Evolutionary conservation across 75 land plant species (phyloP).

Genomic region (Azolla pinnata): DNA sequence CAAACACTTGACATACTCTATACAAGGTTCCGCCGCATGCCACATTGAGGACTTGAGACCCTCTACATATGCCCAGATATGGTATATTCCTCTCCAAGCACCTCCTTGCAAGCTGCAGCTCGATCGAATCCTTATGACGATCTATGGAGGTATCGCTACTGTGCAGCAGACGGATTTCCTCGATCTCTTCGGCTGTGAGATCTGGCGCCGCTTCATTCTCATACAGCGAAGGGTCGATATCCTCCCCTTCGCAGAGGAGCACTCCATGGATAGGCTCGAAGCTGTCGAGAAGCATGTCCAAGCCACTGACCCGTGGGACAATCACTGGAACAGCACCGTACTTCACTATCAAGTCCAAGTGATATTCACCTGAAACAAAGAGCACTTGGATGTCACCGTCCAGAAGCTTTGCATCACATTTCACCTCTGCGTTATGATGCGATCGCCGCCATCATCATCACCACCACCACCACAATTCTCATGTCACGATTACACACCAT

Average conservation of each 20-base stretch:
- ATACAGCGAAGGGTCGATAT: slow-evolving; percentile 70
- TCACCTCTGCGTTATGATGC: too few relatives aligned
- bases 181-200: slow-evolving; percentile 61
- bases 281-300: slow-evolving; percentile 61
- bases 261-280: slow-evolving; percentile 96
- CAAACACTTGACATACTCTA: too few relatives aligned
- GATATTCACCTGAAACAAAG: slow-evolving; percentile 59
- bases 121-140: slow-evolving; percentile 73
- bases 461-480: too few relatives aligned
- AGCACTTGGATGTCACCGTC: not conserved
- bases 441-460: too few relatives aligned
- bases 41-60: slow-evolving; percentile 85
- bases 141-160: slow-evolving; percentile 79
- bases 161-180: slow-evolving; percentile 53
- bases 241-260: slow-evolving; percentile 92
- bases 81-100: slow-evolving; percentile 84
- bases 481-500: too few relatives aligned
- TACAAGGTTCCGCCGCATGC: slow-evolving; percentile 86
- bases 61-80: slow-evolving; percentile 87
- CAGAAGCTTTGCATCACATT: too few relatives aligned
- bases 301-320: slow-evolving; percentile 72
- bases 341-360: slow-evolving; percentile 73
- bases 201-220: slow-evolving; percentile 16
- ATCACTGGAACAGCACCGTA: slow-evolving; percentile 94
- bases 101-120: slow-evolving; percentile 58